Percentiles rank a stretch among this genome's conserved stretches.
These are phyloP conservation scores for Cryphonectria carpinicola DNA, from an alignment of 2,329 filamentous ascomycete genomes.

Conservation along the genomic window DNA sequence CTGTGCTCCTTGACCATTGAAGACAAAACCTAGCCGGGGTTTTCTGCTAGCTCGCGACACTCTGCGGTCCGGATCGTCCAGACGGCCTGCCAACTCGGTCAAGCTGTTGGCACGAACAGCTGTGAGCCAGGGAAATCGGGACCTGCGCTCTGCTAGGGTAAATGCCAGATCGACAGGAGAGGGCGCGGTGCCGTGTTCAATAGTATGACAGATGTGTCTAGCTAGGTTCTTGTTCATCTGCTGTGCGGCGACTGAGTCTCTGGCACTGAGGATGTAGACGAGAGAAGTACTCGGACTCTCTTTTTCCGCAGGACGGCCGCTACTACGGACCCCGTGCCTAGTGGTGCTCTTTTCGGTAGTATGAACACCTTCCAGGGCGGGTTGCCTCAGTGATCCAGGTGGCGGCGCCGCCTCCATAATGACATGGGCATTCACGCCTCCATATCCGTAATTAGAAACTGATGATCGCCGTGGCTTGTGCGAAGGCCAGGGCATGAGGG, in stretches of 20 bases:
- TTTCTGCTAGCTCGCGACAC: background rate
- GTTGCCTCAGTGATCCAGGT: too few relatives aligned
- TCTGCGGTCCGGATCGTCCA: background rate
- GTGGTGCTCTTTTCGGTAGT: too few relatives aligned
- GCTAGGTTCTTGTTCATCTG: constrained; percentile 25
- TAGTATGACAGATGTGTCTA: too few relatives aligned
- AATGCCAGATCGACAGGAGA: constrained; percentile 28
- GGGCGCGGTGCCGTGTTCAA: too few relatives aligned
- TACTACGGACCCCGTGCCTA: too few relatives aligned
- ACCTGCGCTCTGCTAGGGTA: constrained; percentile 30
- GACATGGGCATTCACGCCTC: constrained; percentile 40
- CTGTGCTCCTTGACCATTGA: constrained; percentile 42
- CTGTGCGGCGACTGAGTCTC: constrained; percentile 20
- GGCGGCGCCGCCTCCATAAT: constrained; percentile 33
- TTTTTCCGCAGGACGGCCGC: too few relatives aligned
- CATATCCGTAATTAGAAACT: constrained; percentile 41
- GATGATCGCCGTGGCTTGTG: constrained; percentile 31
- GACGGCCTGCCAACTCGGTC: constrained; percentile 5
- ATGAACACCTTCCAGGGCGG: too few relatives aligned
- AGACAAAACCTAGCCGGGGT: constrained; percentile 33
- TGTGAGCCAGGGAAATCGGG: constrained; percentile 27
- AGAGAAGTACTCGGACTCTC: too few relatives aligned
- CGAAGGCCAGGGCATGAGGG: constrained; percentile 21
- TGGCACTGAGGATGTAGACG: constrained; percentile 15
- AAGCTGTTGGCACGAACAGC: constrained; percentile 3